A percentile compares a stretch with the other conserved stretches of the same genome.
Conservation (phyloP, 306 rosid genomes). For the Betula pendula region DNA sequence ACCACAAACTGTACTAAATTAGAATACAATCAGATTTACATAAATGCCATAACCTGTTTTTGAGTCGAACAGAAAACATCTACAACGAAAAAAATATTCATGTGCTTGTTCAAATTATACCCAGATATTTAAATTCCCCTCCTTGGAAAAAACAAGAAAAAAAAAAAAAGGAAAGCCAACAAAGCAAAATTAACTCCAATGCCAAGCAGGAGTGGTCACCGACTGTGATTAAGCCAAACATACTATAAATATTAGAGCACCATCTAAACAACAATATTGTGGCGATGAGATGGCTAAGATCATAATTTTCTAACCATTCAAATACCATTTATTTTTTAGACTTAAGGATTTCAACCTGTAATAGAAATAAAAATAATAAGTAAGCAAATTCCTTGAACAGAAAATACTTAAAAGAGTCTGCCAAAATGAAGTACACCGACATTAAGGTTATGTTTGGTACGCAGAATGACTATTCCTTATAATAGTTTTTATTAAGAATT, state of each 20-base stretch:
- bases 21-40: background rate
- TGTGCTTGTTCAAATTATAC: background rate
- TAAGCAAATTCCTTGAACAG: too few relatives aligned
- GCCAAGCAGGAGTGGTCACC: background rate
- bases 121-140: slow-evolving; percentile 1
- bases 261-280: background rate
- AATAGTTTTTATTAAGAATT: too few relatives aligned
- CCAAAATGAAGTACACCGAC: too few relatives aligned
- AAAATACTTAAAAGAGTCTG: too few relatives aligned
- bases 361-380: too few relatives aligned
- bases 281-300: background rate
- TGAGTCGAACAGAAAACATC: background rate
- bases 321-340: too few relatives aligned
- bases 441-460: too few relatives aligned
- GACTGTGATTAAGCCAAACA: background rate
- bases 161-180: background rate
- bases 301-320: background rate
- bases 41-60: background rate
- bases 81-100: background rate
- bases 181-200: background rate
- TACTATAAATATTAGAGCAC: background rate
- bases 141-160: background rate
- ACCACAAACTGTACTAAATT: background rate
- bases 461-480: too few relatives aligned
- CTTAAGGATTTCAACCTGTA: too few relatives aligned